Percentiles rank a stretch among this genome's conserved stretches.
phyloP scores from a whole-genome alignment of 164 flowering plant species.

The Liquidambar formosana region DNA sequence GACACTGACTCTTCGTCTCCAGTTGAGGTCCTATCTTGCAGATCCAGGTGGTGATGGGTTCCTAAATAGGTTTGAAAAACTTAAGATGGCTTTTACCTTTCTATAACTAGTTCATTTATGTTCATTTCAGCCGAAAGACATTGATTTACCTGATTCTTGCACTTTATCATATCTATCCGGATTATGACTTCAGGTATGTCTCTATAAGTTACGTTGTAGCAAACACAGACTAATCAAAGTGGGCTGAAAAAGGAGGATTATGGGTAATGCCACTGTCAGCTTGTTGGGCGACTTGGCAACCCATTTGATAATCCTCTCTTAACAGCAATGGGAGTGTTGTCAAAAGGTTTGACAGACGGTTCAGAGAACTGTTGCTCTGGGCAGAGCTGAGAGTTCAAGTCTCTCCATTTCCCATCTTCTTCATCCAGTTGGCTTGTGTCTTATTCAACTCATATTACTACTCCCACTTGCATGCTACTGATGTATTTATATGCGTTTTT shows the following conservation, averaged over 20 bases:
- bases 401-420: slow-evolving; percentile 96
- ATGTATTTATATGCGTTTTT: slow-evolving; percentile 2
- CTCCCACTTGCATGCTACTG: slow-evolving; percentile 4
- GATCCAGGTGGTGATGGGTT: slow-evolving; percentile 63
- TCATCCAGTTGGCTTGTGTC: slow-evolving; percentile 7
- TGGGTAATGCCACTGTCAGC: slow-evolving; percentile 99
- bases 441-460: slow-evolving; percentile 1
- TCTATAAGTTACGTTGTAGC: slow-evolving; percentile 20
- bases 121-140: slow-evolving; percentile 81
- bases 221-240: not conserved
- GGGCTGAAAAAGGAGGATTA: slow-evolving; percentile 54
- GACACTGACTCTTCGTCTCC: slow-evolving; percentile 81
- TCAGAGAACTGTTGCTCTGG: slow-evolving; percentile 83
- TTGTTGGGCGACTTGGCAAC: slow-evolving; percentile 90
- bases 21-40: slow-evolving; percentile 53
- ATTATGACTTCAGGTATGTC: slow-evolving; percentile 96
- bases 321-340: slow-evolving; percentile 84
- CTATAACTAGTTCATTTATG: slow-evolving; percentile 18
- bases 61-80: not conserved
- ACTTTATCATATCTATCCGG: slow-evolving; percentile 91
- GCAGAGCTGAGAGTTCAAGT: slow-evolving; percentile 99
- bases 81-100: slow-evolving; percentile 8
- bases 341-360: slow-evolving; percentile 98
- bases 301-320: slow-evolving; percentile 64
- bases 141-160: slow-evolving; percentile 86